A percentile compares a stretch with the other conserved stretches of the same genome.
phyloP scores from a whole-genome alignment of 495 filamentous ascomycete genomes.

The Neurospora discreta region DNA sequence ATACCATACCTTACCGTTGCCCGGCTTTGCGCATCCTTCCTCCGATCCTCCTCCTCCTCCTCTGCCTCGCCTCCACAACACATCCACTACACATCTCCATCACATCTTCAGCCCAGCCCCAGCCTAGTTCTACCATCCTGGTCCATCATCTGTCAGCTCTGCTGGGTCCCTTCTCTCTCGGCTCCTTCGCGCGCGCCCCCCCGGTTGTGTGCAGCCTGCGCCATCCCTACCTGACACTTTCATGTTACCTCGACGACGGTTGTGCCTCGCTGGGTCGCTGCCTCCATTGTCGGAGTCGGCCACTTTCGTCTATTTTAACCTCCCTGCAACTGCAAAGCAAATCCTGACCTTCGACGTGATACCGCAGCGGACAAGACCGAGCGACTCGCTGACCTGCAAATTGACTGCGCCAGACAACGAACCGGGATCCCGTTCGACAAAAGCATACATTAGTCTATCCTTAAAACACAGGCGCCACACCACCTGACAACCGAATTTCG shows the following conservation, averaged over 20 bases:
- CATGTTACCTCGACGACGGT: conserved; percentile 7
- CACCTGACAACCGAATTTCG: neutral
- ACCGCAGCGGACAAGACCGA: conserved; percentile 26
- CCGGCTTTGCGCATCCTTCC: neutral
- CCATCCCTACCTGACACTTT: conserved; percentile 7
- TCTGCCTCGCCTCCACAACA: neutral
- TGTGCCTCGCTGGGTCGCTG: conserved; percentile 16
- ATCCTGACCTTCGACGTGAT: conserved; percentile 21
- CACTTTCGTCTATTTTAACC: conserved; percentile 27
- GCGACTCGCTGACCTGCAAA: conserved; percentile 9
- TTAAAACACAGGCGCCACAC: neutral
- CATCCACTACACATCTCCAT: neutral
- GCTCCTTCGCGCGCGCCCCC: neutral
- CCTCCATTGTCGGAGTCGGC: conserved; percentile 29
- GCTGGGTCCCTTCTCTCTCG: neutral
- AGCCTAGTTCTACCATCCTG: neutral
- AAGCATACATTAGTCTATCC: neutral
- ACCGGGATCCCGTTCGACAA: neutral
- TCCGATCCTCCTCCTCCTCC: neutral
- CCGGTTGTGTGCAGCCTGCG: conserved; percentile 1
- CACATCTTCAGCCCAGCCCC: neutral
- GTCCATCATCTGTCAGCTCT: neutral
- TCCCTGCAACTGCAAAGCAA: conserved; percentile 11
- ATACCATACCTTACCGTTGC: too few relatives aligned
- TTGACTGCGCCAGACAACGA: neutral